phyloP scores from a whole-genome alignment of 768 basidiomycete genomes.

The Collybiopsis confluens region DNA sequence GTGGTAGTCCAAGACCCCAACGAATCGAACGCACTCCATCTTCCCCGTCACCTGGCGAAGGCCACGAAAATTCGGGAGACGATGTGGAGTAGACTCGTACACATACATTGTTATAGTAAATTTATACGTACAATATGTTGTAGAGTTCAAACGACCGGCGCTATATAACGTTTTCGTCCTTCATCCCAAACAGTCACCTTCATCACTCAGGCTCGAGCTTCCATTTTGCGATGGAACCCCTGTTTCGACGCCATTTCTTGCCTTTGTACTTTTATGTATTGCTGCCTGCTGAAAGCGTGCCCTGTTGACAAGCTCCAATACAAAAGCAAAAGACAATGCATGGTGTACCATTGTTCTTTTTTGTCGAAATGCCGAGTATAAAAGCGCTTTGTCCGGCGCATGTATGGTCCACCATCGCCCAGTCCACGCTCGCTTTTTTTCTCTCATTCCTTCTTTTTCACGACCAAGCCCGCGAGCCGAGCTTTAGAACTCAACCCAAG shows the following conservation, averaged over 20 bases:
- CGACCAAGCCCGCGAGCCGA: slow-evolving; percentile 22
- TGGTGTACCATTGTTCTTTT: slow-evolving; percentile 7
- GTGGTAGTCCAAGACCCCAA: slow-evolving; percentile 4
- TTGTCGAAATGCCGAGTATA: not conserved
- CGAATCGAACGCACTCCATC: not conserved
- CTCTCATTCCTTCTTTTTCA: slow-evolving; percentile 10
- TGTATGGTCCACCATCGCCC: not conserved
- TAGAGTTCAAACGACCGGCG: too few species aligned
- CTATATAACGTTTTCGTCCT: too few species aligned
- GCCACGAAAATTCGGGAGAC: not conserved
- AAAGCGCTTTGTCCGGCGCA: not conserved
- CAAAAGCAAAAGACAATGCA: slow-evolving; percentile 1
- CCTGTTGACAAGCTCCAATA: not conserved
- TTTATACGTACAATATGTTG: too few species aligned
- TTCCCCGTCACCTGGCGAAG: not conserved
- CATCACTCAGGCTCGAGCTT: not conserved
- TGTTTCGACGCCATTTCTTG: not conserved
- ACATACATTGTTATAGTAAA: too few species aligned
- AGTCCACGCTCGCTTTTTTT: slow-evolving; percentile 6
- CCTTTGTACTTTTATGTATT: not conserved
- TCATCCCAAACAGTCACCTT: not conserved
- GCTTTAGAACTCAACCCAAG: slow-evolving; percentile 14
- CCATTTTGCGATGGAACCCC: not conserved
- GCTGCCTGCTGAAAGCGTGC: not conserved
- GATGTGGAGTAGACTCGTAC: not conserved